Base-by-base conservation (phyloP, 352 stramenopile genomes). In the Phytophthora boehmeriae region DNA sequence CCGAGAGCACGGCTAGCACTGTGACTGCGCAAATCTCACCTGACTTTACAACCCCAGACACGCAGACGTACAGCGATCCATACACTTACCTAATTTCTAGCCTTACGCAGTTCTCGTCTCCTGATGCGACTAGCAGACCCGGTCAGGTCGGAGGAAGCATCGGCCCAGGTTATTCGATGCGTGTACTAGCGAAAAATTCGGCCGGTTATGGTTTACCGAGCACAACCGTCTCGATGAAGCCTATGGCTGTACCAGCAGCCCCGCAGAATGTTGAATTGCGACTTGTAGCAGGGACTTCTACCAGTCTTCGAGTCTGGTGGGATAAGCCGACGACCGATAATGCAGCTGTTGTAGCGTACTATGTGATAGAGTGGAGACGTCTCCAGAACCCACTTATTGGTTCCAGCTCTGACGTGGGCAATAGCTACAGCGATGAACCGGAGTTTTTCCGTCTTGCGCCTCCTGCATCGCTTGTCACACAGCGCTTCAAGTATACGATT, bases 221-320 rank as follows among this genome's bases (percentile, higher is more conserved):
- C 36, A 50, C 71, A 3, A 69, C 73, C 0, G 80, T 78, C 0
- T 68, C 71, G 0, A 30, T 98, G 8, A 98, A 98, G 59, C 96
- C 96, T 3, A 94, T 95, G 71, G 88, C 78, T 11, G 78, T 88
- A 2, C 93, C 96, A 14, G 72, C 84, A 2, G 63, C 85, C 13
- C 93, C 95, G 0, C 55, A 60, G 11, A 82, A 87, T 22, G 84
- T 94, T 25, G 77, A 86, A 47, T 32, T 97, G 0, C 78, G 80
- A 6, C 75, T 97, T 20, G 89, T 97, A 14, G 83, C 92, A 10
- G 84, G 76, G 2, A 74, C 63, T 0, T 54, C 71, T 2, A 80
- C 76, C 8, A 89, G 74, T 68, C 63, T 99, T 30, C 82, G 83
- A 0, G 69, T 98, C 5, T 91, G 85, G 47, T 99, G 95, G 94